Conservation (phyloP, 352 stramenopile species). For the Phytopythium mirpurense region DNA sequence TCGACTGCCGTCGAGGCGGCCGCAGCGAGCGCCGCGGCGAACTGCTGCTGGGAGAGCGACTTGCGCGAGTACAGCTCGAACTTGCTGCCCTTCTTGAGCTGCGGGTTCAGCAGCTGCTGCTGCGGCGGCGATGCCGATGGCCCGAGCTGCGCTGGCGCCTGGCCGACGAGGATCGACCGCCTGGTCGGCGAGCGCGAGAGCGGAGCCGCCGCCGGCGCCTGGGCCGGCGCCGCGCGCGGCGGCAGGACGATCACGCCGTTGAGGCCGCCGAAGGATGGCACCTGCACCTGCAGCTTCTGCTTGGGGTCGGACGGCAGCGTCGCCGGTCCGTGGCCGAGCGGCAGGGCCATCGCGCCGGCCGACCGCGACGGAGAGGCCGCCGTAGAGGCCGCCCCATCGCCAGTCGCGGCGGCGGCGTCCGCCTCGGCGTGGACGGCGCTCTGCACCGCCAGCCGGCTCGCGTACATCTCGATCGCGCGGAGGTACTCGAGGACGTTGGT, state of each 20-base stretch:
- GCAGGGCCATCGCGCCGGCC: constrained; percentile 7
- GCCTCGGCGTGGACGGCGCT: constrained; percentile 11
- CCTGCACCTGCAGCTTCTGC: constrained; percentile 52
- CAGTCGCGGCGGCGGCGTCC: constrained; percentile 5
- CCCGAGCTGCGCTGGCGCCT: not conserved
- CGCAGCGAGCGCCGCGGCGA: constrained; percentile 22
- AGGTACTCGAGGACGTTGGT: constrained; percentile 71
- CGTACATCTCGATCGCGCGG: constrained; percentile 71
- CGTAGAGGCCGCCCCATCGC: not conserved
- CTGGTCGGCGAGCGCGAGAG: constrained; percentile 2
- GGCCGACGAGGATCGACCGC: not conserved
- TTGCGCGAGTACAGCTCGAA: constrained; percentile 36
- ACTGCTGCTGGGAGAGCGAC: constrained; percentile 40
- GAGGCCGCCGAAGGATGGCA: constrained; percentile 46
- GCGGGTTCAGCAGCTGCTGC: constrained; percentile 11
- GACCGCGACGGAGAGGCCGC: not conserved
- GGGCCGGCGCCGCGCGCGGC: constrained; percentile 6
- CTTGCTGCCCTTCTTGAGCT: constrained; percentile 26
- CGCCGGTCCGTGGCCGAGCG: constrained; percentile 39
- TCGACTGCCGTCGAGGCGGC: constrained; percentile 2
- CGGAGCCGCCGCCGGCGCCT: not conserved
- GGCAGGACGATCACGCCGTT: constrained; percentile 57
- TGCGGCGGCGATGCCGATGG: constrained; percentile 10
- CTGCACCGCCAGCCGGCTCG: constrained; percentile 50
- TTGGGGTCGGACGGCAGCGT: constrained; percentile 47